Evolutionary conservation across 495 filamentous ascomycete species (phyloP), one percentile per base, ranked within the genome.

Genomic region (Penicillium paradoxum): DNA sequence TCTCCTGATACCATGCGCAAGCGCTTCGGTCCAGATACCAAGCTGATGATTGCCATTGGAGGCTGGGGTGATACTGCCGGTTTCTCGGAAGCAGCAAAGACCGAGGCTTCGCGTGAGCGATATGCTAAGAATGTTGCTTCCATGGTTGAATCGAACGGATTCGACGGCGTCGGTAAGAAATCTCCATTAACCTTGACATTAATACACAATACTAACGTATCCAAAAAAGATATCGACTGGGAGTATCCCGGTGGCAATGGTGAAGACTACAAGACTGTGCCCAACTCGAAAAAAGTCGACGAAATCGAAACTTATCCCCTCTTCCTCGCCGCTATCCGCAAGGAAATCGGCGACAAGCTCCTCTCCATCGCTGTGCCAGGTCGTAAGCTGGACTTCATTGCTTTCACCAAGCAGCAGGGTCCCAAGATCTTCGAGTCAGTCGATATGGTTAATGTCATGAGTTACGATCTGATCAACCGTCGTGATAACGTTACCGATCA

Each of bases 201-300:
- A 39, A 18, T 2, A 11, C 45, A 42, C 13, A 34, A n/a, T 14
- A 25, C 17, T 50, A 39, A 49, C 29, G 6, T 3, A 19, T 6
- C 38, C 70, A 73, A 14, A 68, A n/a, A 81, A 65, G 87, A 91
- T 53, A 81, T 90, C 49, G 86, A 91, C 61, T 91, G 87, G 87
- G 86, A 91, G 57, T 91, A 89, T 62, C 86, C 87, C 1, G 86
- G 85, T 27, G 87, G 87, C 38, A 89, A 91, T 62, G 87, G 87
- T 19, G 78, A 85, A 44, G 84, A 89, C 65, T 91, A 89, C 74
- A 89, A 85, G 51, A 55, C 77, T 46, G 62, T 76, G 7, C 83
- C 86, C n/a, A 90, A 89, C 68, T 68, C 72, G 0, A 60, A 68
- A 22, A 84, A 83, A 51, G 65, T 69, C 13, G 79, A 74, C 72